These are phyloP conservation scores for Leucosporidium yakuticum DNA, from an alignment of 768 basidiomycete species.

Conservation along the genomic window DNA sequence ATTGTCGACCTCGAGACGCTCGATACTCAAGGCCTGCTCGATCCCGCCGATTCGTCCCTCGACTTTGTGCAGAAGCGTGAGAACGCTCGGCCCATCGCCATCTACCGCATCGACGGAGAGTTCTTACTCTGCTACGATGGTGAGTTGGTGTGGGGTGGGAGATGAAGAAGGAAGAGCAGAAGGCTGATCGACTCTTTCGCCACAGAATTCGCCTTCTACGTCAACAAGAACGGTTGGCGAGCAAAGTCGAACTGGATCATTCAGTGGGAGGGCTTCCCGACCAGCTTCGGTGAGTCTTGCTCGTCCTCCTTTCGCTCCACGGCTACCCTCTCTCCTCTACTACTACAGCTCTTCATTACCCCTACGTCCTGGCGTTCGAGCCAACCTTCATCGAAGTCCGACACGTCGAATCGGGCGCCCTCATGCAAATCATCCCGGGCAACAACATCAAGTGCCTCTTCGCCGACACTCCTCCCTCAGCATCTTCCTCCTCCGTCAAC, in stretches of 20 bases:
- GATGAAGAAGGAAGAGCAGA: no score
- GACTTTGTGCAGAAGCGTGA: conserved; percentile 90
- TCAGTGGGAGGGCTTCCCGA: conserved; percentile 90
- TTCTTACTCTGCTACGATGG: conserved; percentile 97
- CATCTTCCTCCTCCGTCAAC: conserved; percentile 54
- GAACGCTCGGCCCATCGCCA: conserved; percentile 85
- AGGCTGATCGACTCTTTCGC: neutral
- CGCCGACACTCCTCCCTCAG: conserved; percentile 84
- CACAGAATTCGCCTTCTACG: conserved; percentile 95
- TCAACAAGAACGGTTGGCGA: conserved; percentile 90
- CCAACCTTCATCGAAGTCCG: conserved; percentile 93
- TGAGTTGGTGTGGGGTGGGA: conserved; percentile 46
- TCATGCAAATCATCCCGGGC: conserved; percentile 70
- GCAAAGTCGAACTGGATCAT: conserved; percentile 90
- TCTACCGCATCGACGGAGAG: conserved; percentile 93
- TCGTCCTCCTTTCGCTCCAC: conserved; percentile 2
- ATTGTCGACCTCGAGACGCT: conserved; percentile 95
- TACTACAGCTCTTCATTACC: conserved; percentile 79
- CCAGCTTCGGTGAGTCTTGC: conserved; percentile 73
- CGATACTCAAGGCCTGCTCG: conserved; percentile 91
- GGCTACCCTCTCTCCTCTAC: conserved; percentile 1
- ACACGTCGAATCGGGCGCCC: conserved; percentile 82
- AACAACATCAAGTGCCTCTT: conserved; percentile 77
- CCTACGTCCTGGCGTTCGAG: conserved; percentile 94
- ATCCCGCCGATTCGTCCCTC: conserved; percentile 81